Evolutionary conservation across 768 basidiomycete genomes (phyloP).

Genomic region (Lactarius vividus): DNA sequence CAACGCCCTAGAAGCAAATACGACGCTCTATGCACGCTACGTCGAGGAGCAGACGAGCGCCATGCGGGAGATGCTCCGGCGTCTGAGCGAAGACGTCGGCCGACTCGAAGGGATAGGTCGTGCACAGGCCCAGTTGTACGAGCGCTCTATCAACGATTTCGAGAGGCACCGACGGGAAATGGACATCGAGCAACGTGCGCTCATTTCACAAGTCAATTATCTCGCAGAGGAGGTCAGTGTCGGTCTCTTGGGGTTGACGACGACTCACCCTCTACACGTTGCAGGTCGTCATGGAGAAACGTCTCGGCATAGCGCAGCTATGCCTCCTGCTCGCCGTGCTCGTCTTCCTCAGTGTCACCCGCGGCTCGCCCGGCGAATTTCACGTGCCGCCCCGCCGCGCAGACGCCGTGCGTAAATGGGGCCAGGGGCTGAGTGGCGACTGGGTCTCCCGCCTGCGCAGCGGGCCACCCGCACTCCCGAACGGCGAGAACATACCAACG

Average conservation of each 20-base stretch:
- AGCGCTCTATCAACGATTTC: constrained; percentile 63
- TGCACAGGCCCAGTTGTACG: constrained; percentile 64
- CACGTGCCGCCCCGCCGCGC: constrained; percentile 21
- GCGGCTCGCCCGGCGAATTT: constrained; percentile 53
- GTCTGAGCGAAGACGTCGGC: constrained; percentile 76
- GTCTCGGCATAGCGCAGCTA: constrained; percentile 84
- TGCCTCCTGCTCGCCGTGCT: constrained; percentile 79
- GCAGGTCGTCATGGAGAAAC: constrained; percentile 84
- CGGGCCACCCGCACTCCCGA: constrained; percentile 18
- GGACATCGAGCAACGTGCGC: constrained; percentile 66
- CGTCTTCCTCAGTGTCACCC: constrained; percentile 82
- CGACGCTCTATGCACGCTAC: constrained; percentile 79
- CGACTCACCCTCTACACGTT: background rate
- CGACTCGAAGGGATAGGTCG: constrained; percentile 71
- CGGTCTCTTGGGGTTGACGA: fast-evolving
- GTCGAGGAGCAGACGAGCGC: constrained; percentile 85
- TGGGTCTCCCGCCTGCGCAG: constrained; percentile 44
- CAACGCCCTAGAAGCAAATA: constrained; percentile 78
- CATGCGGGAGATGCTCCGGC: constrained; percentile 68
- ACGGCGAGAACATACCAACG: constrained; percentile 5
- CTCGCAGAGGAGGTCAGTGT: constrained; percentile 73
- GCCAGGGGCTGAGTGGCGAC: constrained; percentile 54
- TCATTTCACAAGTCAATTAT: constrained; percentile 67
- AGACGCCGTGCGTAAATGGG: constrained; percentile 50
- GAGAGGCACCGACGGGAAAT: constrained; percentile 63